Percentiles rank a stretch among this genome's conserved stretches.
Conservation (phyloP, 2,329 filamentous ascomycete genomes). For the Penicillium italicum region DNA sequence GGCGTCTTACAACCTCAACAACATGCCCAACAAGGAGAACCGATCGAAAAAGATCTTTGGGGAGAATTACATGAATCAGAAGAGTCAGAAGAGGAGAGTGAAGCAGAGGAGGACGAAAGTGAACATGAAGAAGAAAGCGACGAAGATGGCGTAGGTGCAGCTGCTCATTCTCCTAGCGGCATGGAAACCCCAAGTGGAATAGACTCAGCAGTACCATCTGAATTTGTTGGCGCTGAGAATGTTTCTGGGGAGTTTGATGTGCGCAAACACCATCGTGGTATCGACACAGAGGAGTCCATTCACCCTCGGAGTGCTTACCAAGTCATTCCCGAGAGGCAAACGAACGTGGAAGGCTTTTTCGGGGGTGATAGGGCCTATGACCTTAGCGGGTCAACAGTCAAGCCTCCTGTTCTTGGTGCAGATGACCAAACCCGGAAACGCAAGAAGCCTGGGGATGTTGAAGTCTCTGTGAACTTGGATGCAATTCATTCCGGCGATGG, state of each 20-base stretch:
- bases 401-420: slow-evolving; percentile 70
- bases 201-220: slow-evolving; percentile 74
- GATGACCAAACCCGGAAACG: slow-evolving; percentile 76
- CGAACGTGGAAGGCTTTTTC: slow-evolving; percentile 87
- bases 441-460: slow-evolving; percentile 95
- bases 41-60: slow-evolving; percentile 84
- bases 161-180: slow-evolving; percentile 70
- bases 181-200: slow-evolving; percentile 78
- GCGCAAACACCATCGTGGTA: slow-evolving; percentile 78
- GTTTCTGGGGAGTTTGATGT: slow-evolving; percentile 86
- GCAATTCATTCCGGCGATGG: slow-evolving; percentile 69
- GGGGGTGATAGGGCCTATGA: slow-evolving; percentile 93
- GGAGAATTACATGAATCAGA: slow-evolving; percentile 82
- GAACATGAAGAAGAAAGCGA: slow-evolving; percentile 48
- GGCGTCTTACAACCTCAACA: slow-evolving; percentile 66
- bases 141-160: slow-evolving; percentile 60
- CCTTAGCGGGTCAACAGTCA: slow-evolving; percentile 59
- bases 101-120: slow-evolving; percentile 62
- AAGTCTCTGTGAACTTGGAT: slow-evolving; percentile 87
- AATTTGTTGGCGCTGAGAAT: slow-evolving; percentile 70
- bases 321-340: slow-evolving; percentile 82
- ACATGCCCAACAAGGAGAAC: slow-evolving; percentile 65
- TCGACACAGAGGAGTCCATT: slow-evolving; percentile 77
- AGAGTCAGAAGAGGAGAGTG: slow-evolving; percentile 64
- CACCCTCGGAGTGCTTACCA: slow-evolving; percentile 78